Conservation (phyloP, 257 asterid species). For the Solanum chmielewskii region DNA sequence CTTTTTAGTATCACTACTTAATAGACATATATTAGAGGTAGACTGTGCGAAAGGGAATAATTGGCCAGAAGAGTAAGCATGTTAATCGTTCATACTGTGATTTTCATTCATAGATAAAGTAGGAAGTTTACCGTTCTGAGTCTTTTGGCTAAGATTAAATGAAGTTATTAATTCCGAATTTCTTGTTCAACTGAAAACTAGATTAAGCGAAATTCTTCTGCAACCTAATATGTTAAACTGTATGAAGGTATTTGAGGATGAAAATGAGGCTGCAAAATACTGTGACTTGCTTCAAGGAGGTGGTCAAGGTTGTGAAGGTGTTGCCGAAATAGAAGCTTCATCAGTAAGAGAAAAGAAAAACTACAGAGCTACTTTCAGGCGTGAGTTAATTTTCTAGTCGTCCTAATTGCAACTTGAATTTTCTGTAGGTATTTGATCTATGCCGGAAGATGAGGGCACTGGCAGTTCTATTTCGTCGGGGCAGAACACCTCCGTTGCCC, state of each 20-base stretch:
- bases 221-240: background rate
- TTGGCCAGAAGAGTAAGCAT: background rate
- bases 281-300: constrained; percentile 95
- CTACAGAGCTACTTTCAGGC: background rate
- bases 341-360: constrained; percentile 42
- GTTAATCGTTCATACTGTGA: background rate
- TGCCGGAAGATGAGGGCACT: constrained; percentile 75
- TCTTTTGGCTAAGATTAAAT: background rate
- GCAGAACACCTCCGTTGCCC: constrained; percentile 74
- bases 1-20: background rate
- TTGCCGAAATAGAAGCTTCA: constrained; percentile 92
- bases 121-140: background rate
- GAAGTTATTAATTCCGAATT: background rate
- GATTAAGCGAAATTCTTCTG: background rate
- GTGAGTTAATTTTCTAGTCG: background rate
- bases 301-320: constrained; percentile 82
- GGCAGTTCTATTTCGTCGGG: constrained; percentile 72
- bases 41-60: background rate
- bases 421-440: constrained; percentile 75
- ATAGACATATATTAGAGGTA: background rate
- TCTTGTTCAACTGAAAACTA: background rate
- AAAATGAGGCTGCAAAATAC: constrained; percentile 77
- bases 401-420: background rate
- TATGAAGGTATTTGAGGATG: constrained; percentile 77
- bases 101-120: background rate